Evolutionary conservation across 345 rosid genomes (phyloP).

Genomic region (Citrus trifoliata): DNA sequence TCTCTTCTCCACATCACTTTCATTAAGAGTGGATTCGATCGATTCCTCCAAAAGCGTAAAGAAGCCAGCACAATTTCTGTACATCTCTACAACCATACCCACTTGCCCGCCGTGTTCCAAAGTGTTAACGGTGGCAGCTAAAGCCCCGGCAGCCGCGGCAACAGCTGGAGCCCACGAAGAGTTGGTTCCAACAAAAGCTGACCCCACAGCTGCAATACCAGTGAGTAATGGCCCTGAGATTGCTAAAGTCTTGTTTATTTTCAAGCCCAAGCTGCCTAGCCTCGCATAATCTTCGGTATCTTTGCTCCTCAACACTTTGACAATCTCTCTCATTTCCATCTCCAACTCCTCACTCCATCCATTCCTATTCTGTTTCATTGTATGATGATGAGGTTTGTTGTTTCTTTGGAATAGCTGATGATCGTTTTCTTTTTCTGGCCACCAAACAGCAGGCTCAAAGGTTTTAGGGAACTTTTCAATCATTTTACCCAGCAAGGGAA

Average conservation of each 20-base stretch:
- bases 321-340: slow-evolving; percentile 37
- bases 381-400: background rate
- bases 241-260: slow-evolving; percentile 45
- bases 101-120: slow-evolving; percentile 50
- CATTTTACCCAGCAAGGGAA: slow-evolving; percentile 29
- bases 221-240: slow-evolving; percentile 41
- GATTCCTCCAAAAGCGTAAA: slow-evolving; percentile 31
- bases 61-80: slow-evolving; percentile 45
- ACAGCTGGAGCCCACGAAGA: slow-evolving; percentile 15
- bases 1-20: slow-evolving; percentile 19
- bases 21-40: slow-evolving; percentile 22
- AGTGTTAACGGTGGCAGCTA: slow-evolving; percentile 30
- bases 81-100: slow-evolving; percentile 61
- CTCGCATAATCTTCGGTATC: slow-evolving; percentile 41
- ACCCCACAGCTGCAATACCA: slow-evolving; percentile 34
- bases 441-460: slow-evolving; percentile 29
- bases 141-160: slow-evolving; percentile 35
- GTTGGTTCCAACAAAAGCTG: slow-evolving; percentile 12
- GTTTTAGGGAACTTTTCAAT: slow-evolving; percentile 29
- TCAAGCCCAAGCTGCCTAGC: slow-evolving; percentile 36
- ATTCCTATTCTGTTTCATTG: background rate
- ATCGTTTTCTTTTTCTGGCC: slow-evolving; percentile 9
- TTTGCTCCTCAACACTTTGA: slow-evolving; percentile 27
- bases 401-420: background rate
- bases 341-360: slow-evolving; percentile 40